Evolutionary conservation across 495 filamentous ascomycete species (phyloP).

Genomic region (Terfezia boudieri): DNA sequence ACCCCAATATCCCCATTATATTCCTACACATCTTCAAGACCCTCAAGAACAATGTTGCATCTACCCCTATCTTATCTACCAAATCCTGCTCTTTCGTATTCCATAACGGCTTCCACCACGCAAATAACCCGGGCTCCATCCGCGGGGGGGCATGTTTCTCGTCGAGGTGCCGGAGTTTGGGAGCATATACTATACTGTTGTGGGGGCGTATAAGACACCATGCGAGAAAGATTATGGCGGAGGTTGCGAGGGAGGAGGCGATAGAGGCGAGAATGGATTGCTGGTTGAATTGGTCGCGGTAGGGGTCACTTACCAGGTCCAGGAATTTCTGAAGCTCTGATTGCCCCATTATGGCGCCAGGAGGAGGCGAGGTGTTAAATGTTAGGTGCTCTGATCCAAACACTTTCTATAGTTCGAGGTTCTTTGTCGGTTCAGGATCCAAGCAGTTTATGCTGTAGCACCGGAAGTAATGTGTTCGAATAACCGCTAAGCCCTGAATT

Average conservation of each 20-base stretch:
- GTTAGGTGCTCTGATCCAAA: too few relatives aligned
- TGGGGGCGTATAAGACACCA: slow-evolving; percentile 84
- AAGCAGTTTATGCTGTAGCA: too few relatives aligned
- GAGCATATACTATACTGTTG: slow-evolving; percentile 78
- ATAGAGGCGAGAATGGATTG: slow-evolving; percentile 56
- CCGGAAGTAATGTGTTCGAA: too few relatives aligned
- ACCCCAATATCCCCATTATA: slow-evolving; percentile 50
- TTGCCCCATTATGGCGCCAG: too few relatives aligned
- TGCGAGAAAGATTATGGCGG: slow-evolving; percentile 43
- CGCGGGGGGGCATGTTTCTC: slow-evolving; percentile 82
- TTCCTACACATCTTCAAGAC: slow-evolving; percentile 83
- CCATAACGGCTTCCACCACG: slow-evolving; percentile 63
- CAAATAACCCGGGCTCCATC: slow-evolving; percentile 61
- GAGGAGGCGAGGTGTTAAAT: too few relatives aligned
- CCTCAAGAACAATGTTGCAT: slow-evolving; percentile 74
- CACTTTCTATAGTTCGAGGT: too few relatives aligned
- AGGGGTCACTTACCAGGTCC: slow-evolving; percentile 12
- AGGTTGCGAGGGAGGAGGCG: slow-evolving; percentile 57
- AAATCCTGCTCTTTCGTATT: slow-evolving; percentile 52
- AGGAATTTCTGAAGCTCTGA: slow-evolving; percentile 8
- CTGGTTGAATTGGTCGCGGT: slow-evolving; percentile 28
- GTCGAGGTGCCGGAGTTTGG: slow-evolving; percentile 81
- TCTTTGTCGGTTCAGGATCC: too few relatives aligned
- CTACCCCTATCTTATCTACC: slow-evolving; percentile 60
- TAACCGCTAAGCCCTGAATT: too few relatives aligned